Evolutionary conservation across 2,329 filamentous ascomycete species (phyloP).

Genomic region (Colletotrichum sp.): DNA sequence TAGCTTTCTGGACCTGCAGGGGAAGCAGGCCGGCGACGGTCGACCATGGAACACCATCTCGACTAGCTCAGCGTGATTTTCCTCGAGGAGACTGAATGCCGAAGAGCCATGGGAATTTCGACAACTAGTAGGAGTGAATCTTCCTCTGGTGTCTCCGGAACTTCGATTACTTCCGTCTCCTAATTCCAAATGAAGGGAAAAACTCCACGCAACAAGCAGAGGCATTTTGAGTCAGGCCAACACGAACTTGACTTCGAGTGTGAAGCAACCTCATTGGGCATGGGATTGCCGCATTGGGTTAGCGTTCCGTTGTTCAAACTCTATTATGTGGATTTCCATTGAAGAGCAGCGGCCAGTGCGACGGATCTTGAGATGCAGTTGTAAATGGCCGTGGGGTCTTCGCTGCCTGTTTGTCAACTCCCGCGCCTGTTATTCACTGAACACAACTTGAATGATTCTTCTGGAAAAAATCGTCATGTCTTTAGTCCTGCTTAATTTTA

Average conservation of each 20-base stretch:
- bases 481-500: background rate
- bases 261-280: background rate
- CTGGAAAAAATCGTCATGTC: accelerated
- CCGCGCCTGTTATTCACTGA: background rate
- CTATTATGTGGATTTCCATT: background rate
- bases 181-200: background rate
- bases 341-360: background rate
- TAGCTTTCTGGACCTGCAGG: constrained; percentile 28
- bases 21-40: constrained; percentile 26
- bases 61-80: background rate
- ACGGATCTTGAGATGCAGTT: background rate
- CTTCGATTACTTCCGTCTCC: background rate
- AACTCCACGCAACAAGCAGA: background rate
- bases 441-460: background rate
- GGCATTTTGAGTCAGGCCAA: background rate
- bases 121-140: background rate
- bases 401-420: background rate
- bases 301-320: background rate
- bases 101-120: background rate
- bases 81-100: background rate
- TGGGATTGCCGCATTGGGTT: background rate
- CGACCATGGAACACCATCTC: constrained; percentile 26
- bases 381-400: background rate
- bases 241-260: background rate
- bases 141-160: background rate